phyloP scores from a whole-genome alignment of 805 yeast genomes.

The Candida dendrica region DNA sequence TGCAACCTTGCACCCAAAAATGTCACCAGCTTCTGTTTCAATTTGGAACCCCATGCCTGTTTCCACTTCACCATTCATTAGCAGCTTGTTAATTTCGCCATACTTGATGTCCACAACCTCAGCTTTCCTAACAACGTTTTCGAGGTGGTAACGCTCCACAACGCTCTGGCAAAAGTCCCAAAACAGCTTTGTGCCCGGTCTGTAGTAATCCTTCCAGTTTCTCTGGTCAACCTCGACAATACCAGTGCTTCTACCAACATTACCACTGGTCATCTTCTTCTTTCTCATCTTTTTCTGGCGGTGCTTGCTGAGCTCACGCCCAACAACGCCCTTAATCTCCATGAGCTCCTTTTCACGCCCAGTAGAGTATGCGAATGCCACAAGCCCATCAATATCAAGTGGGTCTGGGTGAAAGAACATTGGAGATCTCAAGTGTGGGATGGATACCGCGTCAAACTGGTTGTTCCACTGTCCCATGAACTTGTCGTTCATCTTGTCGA shows the following conservation, averaged over 20 bases:
- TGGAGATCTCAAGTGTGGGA: slow-evolving; percentile 36
- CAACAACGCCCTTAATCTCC: slow-evolving; percentile 36
- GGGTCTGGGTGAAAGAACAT: slow-evolving; percentile 45
- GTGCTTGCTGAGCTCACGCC: slow-evolving; percentile 37
- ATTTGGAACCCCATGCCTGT: slow-evolving; percentile 27
- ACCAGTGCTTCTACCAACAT: slow-evolving; percentile 1
- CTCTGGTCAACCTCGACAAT: slow-evolving; percentile 29
- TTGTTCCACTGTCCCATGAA: slow-evolving; percentile 38
- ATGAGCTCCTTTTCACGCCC: slow-evolving; percentile 28
- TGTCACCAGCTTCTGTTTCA: slow-evolving; percentile 24
- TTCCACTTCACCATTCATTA: slow-evolving; percentile 16
- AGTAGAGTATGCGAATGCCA: slow-evolving; percentile 29
- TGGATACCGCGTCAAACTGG: slow-evolving; percentile 34
- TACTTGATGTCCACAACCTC: slow-evolving; percentile 28
- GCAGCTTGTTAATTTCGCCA: slow-evolving; percentile 9
- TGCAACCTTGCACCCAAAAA: slow-evolving; percentile 22
- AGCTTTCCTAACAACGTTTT: slow-evolving; percentile 24
- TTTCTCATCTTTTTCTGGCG: slow-evolving; percentile 23
- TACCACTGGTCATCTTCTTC: not conserved
- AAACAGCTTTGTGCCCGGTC: slow-evolving; percentile 35
- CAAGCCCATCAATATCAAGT: slow-evolving; percentile 34
- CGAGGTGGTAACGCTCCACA: slow-evolving; percentile 25
- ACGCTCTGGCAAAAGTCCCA: slow-evolving; percentile 31
- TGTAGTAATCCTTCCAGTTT: slow-evolving; percentile 36
- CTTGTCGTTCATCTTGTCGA: slow-evolving; percentile 25